Base-by-base conservation (phyloP, 2,329 filamentous ascomycete genomes). In the Blastomyces gilchristii region DNA sequence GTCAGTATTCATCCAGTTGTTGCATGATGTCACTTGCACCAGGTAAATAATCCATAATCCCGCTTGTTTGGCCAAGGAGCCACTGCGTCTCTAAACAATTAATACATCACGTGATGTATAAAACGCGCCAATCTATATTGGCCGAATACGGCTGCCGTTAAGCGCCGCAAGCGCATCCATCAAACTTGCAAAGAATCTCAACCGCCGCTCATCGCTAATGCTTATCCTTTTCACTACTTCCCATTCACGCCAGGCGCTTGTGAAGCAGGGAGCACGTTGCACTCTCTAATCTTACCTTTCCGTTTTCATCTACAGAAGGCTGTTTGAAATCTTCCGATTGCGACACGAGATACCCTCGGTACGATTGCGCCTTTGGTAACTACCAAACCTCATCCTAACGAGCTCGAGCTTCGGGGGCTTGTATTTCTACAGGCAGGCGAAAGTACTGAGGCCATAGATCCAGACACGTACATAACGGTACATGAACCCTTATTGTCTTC, bases 161-260 rank as follows among this genome's bases (percentile, higher is more conserved):
- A 31, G 14, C 25, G 25, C 41, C 57, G 14, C 18, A n/a, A 28
- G 41, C 43, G 57, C 57, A 34, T 34, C 45, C 18, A 25, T n/a
- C 31, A 18, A 59, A 34, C 57, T 25, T 49, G 43, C 57, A 45
- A 58, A 45, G 56, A 47, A 58, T 58, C 39, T 37, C 41, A 34
- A 49, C 57, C 22, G 47, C 57, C 1, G 14, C 25, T 49, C 39
- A 45, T 5, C 41, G 34, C 9, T 22, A 16, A 22, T 31, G 6
- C 57, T 37, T 16, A 5, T 41, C 16, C 16, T 6, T 14, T 31
- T 45, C 39, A 37, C 57, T 31, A 28, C 22, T 18, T 28, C 25
- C 41, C 41, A 59, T 59, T 59, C 57, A 59, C 43, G n/a, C 54
- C 34, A 22, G 39, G 11, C 41, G 31, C 41, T 22, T 49, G 28